These are phyloP conservation scores for Nakazawaea ambrosiae DNA, from an alignment of 805 yeast species.

Conservation along the genomic window DNA sequence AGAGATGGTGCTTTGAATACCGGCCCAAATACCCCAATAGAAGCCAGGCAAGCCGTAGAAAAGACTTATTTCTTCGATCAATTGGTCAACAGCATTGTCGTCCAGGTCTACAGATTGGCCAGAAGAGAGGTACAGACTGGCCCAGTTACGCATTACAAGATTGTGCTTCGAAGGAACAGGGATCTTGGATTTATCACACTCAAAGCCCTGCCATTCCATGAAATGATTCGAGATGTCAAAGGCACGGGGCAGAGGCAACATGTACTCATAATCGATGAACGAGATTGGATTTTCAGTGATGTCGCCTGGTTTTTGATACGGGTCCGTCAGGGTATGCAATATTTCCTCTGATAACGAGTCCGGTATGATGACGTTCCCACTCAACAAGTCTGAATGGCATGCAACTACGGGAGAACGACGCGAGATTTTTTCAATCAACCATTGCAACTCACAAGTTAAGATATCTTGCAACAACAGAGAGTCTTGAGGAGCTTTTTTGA, in stretches of 20 bases:
- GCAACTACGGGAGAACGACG: slow-evolving; percentile 48
- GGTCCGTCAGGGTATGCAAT: slow-evolving; percentile 5
- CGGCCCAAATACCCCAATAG: slow-evolving; percentile 83
- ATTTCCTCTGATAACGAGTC: slow-evolving; percentile 21
- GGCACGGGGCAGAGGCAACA: slow-evolving; percentile 67
- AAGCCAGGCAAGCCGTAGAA: slow-evolving; percentile 79
- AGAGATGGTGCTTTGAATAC: slow-evolving; percentile 62
- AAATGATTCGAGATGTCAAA: slow-evolving; percentile 71
- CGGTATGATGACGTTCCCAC: slow-evolving; percentile 69
- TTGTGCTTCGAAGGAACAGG: slow-evolving; percentile 43
- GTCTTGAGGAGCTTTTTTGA: slow-evolving; percentile 7
- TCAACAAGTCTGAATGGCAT: slow-evolving; percentile 64
- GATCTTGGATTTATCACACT: slow-evolving; percentile 54
- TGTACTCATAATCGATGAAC: slow-evolving; percentile 68
- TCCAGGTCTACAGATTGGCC: neutral
- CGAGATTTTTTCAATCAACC: slow-evolving; percentile 40
- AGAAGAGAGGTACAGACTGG: slow-evolving; percentile 42
- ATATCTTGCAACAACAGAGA: slow-evolving; percentile 31
- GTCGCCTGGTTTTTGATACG: slow-evolving; percentile 6
- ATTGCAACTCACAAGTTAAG: slow-evolving; percentile 42
- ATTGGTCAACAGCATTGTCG: slow-evolving; percentile 27
- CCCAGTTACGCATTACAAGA: slow-evolving; percentile 48
- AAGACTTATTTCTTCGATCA: slow-evolving; percentile 48
- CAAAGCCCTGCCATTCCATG: slow-evolving; percentile 79
- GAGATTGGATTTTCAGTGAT: slow-evolving; percentile 33